Evolutionary conservation across 23 red algal species (phyloP), one percentile per base, ranked within the genome.

Genomic region (Gracilaria caudata): DNA sequence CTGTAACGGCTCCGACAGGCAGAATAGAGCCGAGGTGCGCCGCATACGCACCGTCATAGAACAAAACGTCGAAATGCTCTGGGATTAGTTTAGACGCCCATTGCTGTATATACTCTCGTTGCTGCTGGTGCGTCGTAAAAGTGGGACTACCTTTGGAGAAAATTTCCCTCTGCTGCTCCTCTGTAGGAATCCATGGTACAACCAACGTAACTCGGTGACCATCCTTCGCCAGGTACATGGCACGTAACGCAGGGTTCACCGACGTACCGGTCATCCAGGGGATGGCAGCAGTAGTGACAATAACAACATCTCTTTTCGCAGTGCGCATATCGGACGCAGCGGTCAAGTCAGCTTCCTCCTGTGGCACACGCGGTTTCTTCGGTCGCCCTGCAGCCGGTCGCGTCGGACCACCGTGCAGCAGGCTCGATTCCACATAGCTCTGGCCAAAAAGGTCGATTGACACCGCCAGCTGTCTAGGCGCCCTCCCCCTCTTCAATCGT

Each of bases 251-350:
- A 46, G 93, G 77, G 68, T 95, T 95, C 12, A 95, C 79, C 13
- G 82, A 46, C 7, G 93, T 95, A 5, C 93, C 93, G 3, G 93
- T 95, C 86, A 95, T 90, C 93, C 93, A 95, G 23, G 93, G 93
- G 14, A 95, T 85, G 14, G 85, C 82, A 1, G 93, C 93, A 0
- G 93, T 91, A 24, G 93, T 95, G 60, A 95, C 80, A 12, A 95
- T 86, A 13, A 75, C 68, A 23, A 95, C 40, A 35, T 84, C 37
- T 49, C 93, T 79, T 7, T 66, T 63, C 5, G 73, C 21, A n/a
- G 82, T 63, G 19, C 80, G 73, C 61, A 95, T 53, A 43, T 95
- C 86, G 24, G 64, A 77, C 20, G 90, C 82, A 11, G 77, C 56
- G 28, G 74, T 64, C 0, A 93, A 36, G 1, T 78, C 34, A 28